Percentiles rank a stretch among this genome's conserved stretches.
Evolutionary conservation across 202 grass and related monocot genomes (phyloP).

Genomic region (Saccharum hybrid): DNA sequence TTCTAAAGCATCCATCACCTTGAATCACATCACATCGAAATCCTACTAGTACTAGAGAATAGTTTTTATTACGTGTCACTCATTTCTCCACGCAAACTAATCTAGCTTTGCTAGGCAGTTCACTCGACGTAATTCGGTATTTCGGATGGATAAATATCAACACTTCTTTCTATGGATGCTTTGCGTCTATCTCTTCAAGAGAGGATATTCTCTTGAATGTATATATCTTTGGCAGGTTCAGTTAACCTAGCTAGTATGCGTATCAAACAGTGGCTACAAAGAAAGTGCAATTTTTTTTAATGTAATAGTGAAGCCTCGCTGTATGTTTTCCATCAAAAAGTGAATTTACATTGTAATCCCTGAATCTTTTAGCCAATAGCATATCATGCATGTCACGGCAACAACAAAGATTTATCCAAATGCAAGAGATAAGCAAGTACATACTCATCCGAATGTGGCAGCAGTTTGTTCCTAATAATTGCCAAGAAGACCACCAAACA

Average conservation of each 20-base stretch:
- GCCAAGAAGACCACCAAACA: background rate
- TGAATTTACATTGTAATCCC: background rate
- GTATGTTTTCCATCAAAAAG: background rate
- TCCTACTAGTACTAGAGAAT: slow-evolving; percentile 6
- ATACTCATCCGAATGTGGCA: slow-evolving; percentile 3
- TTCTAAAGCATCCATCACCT: slow-evolving; percentile 26
- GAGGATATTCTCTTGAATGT: background rate
- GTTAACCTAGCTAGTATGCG: slow-evolving; percentile 19
- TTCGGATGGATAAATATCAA: slow-evolving; percentile 16
- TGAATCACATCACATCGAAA: slow-evolving; percentile 31
- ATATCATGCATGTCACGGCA: background rate
- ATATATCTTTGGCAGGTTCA: slow-evolving; percentile 31
- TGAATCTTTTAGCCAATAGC: background rate
- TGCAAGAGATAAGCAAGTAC: background rate
- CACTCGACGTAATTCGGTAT: background rate
- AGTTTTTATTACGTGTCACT: slow-evolving; percentile 30
- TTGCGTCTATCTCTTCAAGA: slow-evolving; percentile 28
- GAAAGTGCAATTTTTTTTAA: background rate
- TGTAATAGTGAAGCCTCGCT: background rate
- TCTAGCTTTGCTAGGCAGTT: slow-evolving; percentile 13
- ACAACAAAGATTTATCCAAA: slow-evolving; percentile 14
- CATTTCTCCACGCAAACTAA: slow-evolving; percentile 38
- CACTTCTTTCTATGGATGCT: background rate
- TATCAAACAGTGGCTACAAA: slow-evolving; percentile 2
- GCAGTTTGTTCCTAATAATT: slow-evolving; percentile 1